Evolutionary conservation across 1,284 basidiomycete species (phyloP).

Genomic region (Moesziomyces sp.): DNA sequence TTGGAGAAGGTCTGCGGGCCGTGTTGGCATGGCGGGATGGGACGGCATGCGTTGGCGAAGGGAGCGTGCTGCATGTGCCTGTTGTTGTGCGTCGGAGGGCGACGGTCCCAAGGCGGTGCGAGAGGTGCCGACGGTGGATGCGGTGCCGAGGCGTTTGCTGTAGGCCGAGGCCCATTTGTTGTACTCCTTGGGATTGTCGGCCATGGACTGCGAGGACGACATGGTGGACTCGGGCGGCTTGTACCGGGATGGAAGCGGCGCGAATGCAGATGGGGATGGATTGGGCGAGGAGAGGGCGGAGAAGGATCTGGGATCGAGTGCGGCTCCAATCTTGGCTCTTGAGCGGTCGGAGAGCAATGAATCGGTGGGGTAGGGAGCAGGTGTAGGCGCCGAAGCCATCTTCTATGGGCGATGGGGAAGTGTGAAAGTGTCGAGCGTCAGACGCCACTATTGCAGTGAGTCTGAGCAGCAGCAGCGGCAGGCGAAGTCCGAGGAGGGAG

Average conservation of each 20-base stretch:
- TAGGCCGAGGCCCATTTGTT: slow-evolving; percentile 37
- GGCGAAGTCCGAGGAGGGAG: not conserved
- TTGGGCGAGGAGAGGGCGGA: slow-evolving; percentile 15
- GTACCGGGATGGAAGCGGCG: slow-evolving; percentile 11
- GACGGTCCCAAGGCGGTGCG: slow-evolving; percentile 14
- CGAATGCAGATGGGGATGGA: not conserved
- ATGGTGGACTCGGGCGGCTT: slow-evolving; percentile 16
- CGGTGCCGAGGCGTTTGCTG: slow-evolving; percentile 37
- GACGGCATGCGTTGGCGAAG: slow-evolving; percentile 21
- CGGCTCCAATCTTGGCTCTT: slow-evolving; percentile 17
- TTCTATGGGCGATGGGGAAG: slow-evolving; percentile 18
- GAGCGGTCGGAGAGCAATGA: slow-evolving; percentile 17
- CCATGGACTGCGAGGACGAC: slow-evolving; percentile 23
- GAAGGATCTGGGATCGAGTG: slow-evolving; percentile 27
- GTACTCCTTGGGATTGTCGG: slow-evolving; percentile 25
- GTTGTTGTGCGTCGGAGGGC: slow-evolving; percentile 12
- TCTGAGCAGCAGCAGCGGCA: too few species aligned
- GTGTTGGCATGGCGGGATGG: slow-evolving; percentile 9
- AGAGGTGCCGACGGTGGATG: slow-evolving; percentile 14
- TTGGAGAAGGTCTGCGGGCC: slow-evolving; percentile 8
- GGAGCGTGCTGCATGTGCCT: slow-evolving; percentile 11
- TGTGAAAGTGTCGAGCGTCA: not conserved
- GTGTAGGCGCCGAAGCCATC: slow-evolving; percentile 38
- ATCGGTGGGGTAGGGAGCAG: slow-evolving; percentile 23
- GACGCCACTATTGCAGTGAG: too few species aligned